Evolutionary conservation across 2,329 filamentous ascomycete genomes (phyloP).

Genomic region (Hortaea werneckii): DNA sequence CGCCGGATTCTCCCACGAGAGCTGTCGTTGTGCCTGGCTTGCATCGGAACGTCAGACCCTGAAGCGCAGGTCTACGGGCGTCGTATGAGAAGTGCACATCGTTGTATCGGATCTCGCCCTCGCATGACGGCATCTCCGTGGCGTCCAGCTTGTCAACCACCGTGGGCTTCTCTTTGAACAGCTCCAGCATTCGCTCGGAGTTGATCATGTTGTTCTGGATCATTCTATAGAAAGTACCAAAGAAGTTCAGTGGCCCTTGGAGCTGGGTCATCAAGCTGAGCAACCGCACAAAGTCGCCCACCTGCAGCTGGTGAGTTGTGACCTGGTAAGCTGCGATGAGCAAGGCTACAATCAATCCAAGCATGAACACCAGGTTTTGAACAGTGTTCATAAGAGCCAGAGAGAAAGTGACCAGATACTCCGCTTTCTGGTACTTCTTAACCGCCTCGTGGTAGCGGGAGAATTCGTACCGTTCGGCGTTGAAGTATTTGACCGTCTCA

Average conservation of each 20-base stretch:
- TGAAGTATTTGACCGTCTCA: constrained; percentile 63
- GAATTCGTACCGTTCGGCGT: constrained; percentile 50
- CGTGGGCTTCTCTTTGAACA: constrained; percentile 92
- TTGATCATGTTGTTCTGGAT: constrained; percentile 97
- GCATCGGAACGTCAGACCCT: constrained; percentile 76
- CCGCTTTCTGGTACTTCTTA: constrained; percentile 45
- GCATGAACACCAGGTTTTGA: constrained; percentile 54
- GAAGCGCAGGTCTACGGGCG: constrained; percentile 70
- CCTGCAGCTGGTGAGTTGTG: constrained; percentile 47
- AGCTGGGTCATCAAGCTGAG: constrained; percentile 67
- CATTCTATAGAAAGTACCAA: constrained; percentile 88
- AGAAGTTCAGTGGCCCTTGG: constrained; percentile 61
- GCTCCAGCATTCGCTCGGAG: constrained; percentile 82
- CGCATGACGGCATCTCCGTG: constrained; percentile 53
- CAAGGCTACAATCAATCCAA: constrained; percentile 56
- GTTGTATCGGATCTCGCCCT: constrained; percentile 76
- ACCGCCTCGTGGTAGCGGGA: constrained; percentile 48
- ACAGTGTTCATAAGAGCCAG: constrained; percentile 51
- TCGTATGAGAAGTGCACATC: constrained; percentile 90
- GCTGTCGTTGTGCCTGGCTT: constrained; percentile 86
- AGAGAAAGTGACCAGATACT: constrained; percentile 47
- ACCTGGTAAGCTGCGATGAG: constrained; percentile 64
- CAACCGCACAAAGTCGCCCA: constrained; percentile 61
- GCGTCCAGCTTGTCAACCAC: constrained; percentile 69
- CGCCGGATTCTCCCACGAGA: constrained; percentile 90